Evolutionary conservation across 768 basidiomycete genomes (phyloP).

Genomic region (Lactarius sanguifluus): DNA sequence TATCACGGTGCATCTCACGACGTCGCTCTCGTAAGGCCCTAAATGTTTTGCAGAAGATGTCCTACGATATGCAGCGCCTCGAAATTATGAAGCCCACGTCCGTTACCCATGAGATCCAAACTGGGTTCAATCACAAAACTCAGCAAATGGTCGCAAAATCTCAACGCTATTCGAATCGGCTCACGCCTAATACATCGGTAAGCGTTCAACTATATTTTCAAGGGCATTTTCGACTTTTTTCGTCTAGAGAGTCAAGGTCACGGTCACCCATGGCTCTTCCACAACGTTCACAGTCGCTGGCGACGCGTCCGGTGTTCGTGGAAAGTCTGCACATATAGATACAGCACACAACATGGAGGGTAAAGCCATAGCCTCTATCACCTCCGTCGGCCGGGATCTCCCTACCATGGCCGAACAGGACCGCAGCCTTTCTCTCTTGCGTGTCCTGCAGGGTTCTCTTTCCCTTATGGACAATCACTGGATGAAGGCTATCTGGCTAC

Average conservation of each 20-base stretch:
- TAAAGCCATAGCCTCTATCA: constrained; percentile 40
- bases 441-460: constrained; percentile 39
- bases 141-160: constrained; percentile 23
- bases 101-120: constrained; percentile 19
- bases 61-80: constrained; percentile 16
- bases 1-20: constrained; percentile 4
- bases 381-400: constrained; percentile 53
- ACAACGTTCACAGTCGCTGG: constrained; percentile 33
- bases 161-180: constrained; percentile 20
- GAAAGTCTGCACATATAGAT: constrained; percentile 32
- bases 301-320: constrained; percentile 18
- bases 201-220: neutral
- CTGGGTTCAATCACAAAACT: constrained; percentile 16
- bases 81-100: constrained; percentile 19
- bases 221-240: neutral
- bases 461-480: constrained; percentile 40
- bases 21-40: constrained; percentile 9
- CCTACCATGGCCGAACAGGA: constrained; percentile 60
- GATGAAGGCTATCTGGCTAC: constrained; percentile 39
- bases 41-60: constrained; percentile 18
- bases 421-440: constrained; percentile 36
- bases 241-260: constrained; percentile 31
- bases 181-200: constrained; percentile 4
- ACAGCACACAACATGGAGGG: constrained; percentile 35
- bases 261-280: constrained; percentile 26